These are phyloP conservation scores for Malus fusca DNA, from an alignment of 306 rosid species.

Conservation along the genomic window DNA sequence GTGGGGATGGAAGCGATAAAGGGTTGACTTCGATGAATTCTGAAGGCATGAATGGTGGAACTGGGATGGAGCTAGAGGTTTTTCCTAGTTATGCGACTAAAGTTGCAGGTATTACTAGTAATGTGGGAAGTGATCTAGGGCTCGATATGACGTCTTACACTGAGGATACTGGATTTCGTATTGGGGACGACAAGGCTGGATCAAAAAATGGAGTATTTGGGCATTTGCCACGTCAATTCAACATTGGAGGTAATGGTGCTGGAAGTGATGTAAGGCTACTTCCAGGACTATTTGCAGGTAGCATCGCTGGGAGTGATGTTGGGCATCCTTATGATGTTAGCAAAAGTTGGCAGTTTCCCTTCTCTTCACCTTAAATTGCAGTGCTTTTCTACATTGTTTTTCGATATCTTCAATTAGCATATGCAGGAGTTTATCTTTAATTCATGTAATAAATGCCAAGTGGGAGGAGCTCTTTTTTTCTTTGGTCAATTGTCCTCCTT, in stretches of 20 bases:
- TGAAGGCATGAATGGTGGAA: not conserved
- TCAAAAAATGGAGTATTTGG: too few species aligned
- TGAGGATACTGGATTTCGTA: not conserved
- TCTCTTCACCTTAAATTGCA: not conserved
- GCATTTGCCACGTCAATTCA: too few species aligned
- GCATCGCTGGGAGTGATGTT: not conserved
- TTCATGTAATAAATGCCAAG: too few species aligned
- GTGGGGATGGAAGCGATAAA: not conserved
- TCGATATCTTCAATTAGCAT: not conserved
- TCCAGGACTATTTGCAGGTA: not conserved
- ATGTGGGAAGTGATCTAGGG: too few species aligned
- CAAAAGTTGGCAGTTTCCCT: not conserved
- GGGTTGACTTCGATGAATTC: not conserved
- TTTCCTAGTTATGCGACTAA: not conserved
- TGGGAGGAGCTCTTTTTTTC: too few species aligned
- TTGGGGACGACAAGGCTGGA: not conserved
- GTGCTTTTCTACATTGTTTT: not conserved
- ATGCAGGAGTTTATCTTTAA: too few species aligned
- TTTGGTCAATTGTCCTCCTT: too few species aligned
- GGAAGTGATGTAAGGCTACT: not conserved
- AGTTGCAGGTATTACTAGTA: not conserved
- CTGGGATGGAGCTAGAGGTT: not conserved
- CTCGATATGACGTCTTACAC: too few species aligned
- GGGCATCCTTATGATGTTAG: not conserved
- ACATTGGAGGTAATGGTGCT: not conserved